Conservation (phyloP, 2,329 filamentous ascomycete species). For the Scopulariopsis brevicaulis region DNA sequence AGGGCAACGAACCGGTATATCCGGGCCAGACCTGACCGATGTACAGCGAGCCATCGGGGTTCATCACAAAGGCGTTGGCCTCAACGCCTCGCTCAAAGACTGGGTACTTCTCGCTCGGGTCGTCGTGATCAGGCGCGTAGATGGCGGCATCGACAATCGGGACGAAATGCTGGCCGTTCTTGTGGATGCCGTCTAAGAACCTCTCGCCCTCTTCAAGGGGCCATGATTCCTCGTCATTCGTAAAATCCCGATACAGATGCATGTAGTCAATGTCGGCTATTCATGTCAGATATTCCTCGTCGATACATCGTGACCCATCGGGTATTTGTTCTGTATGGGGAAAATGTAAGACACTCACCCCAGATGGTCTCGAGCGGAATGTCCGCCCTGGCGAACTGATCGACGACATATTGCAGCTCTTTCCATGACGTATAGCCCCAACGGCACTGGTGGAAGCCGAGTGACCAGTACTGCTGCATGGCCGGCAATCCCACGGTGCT, state of each 20-base stretch:
- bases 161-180: slow-evolving; percentile 55
- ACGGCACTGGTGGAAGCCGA: slow-evolving; percentile 70
- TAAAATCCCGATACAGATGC: slow-evolving; percentile 44
- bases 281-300: not conserved
- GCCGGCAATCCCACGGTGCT: slow-evolving; percentile 59
- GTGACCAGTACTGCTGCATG: slow-evolving; percentile 71
- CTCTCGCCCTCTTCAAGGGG: slow-evolving; percentile 6
- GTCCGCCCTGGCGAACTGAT: slow-evolving; percentile 49
- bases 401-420: slow-evolving; percentile 52
- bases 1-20: slow-evolving; percentile 28
- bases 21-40: slow-evolving; percentile 65
- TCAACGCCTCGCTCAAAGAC: slow-evolving; percentile 51
- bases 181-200: slow-evolving; percentile 49
- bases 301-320: not conserved
- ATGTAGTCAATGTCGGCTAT: slow-evolving; percentile 62
- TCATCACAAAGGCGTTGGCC: slow-evolving; percentile 40
- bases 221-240: slow-evolving; percentile 40
- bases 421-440: slow-evolving; percentile 70
- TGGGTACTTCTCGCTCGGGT: slow-evolving; percentile 51
- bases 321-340: too few species aligned
- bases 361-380: slow-evolving; percentile 68
- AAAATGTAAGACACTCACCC: slow-evolving; percentile 23
- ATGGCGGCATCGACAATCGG: slow-evolving; percentile 64
- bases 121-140: slow-evolving; percentile 62
- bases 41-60: slow-evolving; percentile 44